Evolutionary conservation across 2,329 filamentous ascomycete species (phyloP), one percentile per base, ranked within the genome.

Genomic region (Scedosporium apiospermum): DNA sequence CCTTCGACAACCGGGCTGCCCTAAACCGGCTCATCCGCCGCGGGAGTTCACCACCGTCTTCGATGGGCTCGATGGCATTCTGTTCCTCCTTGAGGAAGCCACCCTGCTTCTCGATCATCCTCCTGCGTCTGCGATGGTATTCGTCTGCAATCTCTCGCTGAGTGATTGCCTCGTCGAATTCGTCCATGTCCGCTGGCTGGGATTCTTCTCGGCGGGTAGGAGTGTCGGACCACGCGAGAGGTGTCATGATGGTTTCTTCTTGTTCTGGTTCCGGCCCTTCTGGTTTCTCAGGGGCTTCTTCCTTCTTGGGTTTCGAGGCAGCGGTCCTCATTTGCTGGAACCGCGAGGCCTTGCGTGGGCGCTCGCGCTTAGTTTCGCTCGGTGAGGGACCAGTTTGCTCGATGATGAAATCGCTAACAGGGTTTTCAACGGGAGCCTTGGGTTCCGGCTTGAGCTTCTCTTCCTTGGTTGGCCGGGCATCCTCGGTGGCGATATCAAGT

Each of bases 81-180:
- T 91, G 86, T 64, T 89, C 85, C 67, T 91, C 84, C 63, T 85
- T 82, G 68, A 89, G 76, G 72, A 96, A 96, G 3, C 92, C 92
- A 60, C 92, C 92, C 68, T 95, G 86, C 68, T 87, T 83, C 67
- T 91, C 86, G 62, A 97, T 92, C 74, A 96, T 87, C 69, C 84
- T 85, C 71, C 93, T 96, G 21, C 93, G 88, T 73, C 90, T 80
- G 55, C 85, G 86, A 72, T 96, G 89, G 73, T 96, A 96, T 70
- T 96, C 90, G 44, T 85, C 84, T 6, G 90, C 88, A 14, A 96
- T 86, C 72, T 96, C 89, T 65, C 90, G 86, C 61, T 89, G 61
- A 12, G 63, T 83, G 60, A 93, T 79, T 34, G 93, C 77, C 21
- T 85, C 80, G 4, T 96, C 89, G 46, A 93, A 78, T 66, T 90